Evolutionary conservation across 2,329 filamentous ascomycete species (phyloP), one percentile per base, ranked within the genome.

Genomic region (Stemphylium vesicarium): DNA sequence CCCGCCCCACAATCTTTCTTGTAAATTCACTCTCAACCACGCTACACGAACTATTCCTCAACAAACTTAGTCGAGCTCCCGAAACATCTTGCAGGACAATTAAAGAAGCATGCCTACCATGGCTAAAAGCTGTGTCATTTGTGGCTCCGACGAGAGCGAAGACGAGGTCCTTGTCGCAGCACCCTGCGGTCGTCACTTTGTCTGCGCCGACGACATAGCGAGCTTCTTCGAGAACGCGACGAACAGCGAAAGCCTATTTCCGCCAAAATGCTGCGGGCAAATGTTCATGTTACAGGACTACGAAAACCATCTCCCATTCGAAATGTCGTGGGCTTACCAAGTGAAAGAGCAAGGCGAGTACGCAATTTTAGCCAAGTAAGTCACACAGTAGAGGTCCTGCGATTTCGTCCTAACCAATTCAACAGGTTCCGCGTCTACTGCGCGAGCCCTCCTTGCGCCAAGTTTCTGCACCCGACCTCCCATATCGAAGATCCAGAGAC

Each of bases 321-420:
- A 69, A 4, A 41, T 65, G 1, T 45, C 54, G 4, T 63, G 56
- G 55, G 61, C 59, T 1, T 74, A 60, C 32, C 56, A 60, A 37
- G 40, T 53, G 6, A 73, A 72, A 36, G 65, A 66, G 52, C 52
- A 62, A 24, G 66, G 66, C 24, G 71, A 74, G 47, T 73, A 73
- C 41, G 59, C 63, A 5, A 54, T 71, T 3, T 40, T 65, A 11
- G 55, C 63, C 24, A 69, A 65, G 71, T 72, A 63, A 49, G 67
- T 63, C 15, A 2, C 3, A 3, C 20, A 6, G 20, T 22, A 22
- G 6, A 24, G 7, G 22, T 24, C 7, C 4, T 24, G 22, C 22
- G 6, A 24, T 24, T 4, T 8, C 22, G 7, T 24, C 22, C 7
- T 24, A 24, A 24, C 22, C 22, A 24, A 24, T 6, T 24, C 22